Evolutionary conservation across 2,329 filamentous ascomycete genomes (phyloP).

Genomic region (Nannizziopsis arthrosporioides): DNA sequence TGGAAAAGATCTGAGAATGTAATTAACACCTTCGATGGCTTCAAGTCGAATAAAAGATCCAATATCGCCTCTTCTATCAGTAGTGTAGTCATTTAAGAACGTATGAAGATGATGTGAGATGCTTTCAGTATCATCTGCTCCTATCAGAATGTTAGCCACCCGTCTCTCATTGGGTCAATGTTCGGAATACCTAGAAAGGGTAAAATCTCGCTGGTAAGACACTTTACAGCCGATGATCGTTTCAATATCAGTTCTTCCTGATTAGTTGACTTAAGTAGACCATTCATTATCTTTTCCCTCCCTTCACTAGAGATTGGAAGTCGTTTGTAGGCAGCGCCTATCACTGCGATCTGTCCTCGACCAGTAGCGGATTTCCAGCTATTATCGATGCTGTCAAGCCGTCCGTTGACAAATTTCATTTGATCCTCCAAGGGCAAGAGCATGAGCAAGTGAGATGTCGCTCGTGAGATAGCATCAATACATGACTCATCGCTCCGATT

Average conservation of each 20-base stretch:
- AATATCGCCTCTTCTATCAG: constrained; percentile 76
- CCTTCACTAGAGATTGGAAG: constrained; percentile 20
- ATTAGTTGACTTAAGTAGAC: constrained; percentile 26
- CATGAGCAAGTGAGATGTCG: constrained; percentile 31
- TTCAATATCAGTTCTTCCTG: constrained; percentile 33
- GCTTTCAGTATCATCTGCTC: constrained; percentile 22
- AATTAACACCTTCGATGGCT: constrained; percentile 55
- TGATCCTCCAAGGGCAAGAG: constrained; percentile 26
- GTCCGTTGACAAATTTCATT: constrained; percentile 27
- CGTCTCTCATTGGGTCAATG: not conserved
- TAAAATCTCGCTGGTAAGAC: constrained; percentile 28
- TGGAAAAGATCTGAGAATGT: constrained; percentile 21
- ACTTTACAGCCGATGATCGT: constrained; percentile 31
- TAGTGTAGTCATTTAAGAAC: constrained; percentile 75
- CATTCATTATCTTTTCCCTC: constrained; percentile 23
- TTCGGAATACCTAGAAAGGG: constrained; percentile 25
- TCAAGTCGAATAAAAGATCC: constrained; percentile 76
- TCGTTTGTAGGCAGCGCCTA: constrained; percentile 31
- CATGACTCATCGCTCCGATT: constrained; percentile 31
- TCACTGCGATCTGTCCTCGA: constrained; percentile 34
- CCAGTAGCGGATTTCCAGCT: constrained; percentile 30
- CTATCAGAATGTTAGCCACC: not conserved
- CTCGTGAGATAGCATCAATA: constrained; percentile 31
- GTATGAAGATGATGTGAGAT: constrained; percentile 23
- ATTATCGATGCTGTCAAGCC: constrained; percentile 30